phyloP scores from a whole-genome alignment of 768 basidiomycete genomes.

The Pleurotus salmoneostramineus region DNA sequence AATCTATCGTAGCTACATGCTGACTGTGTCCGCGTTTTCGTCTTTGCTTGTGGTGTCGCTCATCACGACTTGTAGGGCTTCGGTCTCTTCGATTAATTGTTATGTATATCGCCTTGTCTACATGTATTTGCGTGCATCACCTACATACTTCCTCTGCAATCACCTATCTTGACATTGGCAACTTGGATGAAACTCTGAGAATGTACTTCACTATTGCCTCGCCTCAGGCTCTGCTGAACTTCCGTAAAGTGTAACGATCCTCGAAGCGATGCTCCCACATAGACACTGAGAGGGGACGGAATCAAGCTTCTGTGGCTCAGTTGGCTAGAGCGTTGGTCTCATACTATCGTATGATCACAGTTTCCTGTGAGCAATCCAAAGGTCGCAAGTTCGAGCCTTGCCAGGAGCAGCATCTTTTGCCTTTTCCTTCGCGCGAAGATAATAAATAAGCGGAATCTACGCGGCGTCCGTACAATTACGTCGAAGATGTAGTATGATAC shows the following conservation, averaged over 20 bases:
- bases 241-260: too few relatives aligned
- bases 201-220: neutral
- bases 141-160: neutral
- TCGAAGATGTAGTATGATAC: too few relatives aligned
- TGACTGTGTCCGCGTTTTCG: neutral
- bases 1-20: too few relatives aligned
- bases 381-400: neutral
- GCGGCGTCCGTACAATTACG: too few relatives aligned
- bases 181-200: neutral
- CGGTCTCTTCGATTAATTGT: constrained; percentile 87
- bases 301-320: neutral
- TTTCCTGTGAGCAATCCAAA: neutral
- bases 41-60: neutral
- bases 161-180: neutral
- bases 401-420: neutral
- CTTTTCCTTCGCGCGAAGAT: neutral
- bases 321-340: neutral
- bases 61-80: constrained; percentile 62
- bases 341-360: neutral
- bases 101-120: constrained; percentile 7
- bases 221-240: too few relatives aligned
- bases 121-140: constrained; percentile 4
- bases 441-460: neutral
- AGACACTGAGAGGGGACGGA: neutral
- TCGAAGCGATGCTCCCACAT: too few relatives aligned